These are phyloP conservation scores for Aspergillus taichungensis DNA, from an alignment of 495 filamentous ascomycete species.

Conservation along the genomic window DNA sequence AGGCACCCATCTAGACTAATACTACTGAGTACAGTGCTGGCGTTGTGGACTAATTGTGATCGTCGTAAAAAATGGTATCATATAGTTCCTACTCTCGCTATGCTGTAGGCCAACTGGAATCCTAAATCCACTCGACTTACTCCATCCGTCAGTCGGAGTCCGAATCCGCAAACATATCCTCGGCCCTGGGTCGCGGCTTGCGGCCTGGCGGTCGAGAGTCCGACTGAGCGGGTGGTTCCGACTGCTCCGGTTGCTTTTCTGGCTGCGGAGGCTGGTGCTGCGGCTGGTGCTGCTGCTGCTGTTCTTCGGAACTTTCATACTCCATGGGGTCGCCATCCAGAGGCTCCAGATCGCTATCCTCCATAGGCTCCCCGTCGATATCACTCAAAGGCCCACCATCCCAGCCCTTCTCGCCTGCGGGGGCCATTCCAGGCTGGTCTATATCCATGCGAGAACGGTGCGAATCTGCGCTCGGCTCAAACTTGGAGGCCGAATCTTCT, in stretches of 20 bases:
- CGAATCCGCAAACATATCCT: constrained; percentile 88
- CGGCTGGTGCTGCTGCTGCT: constrained; percentile 13
- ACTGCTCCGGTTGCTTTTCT: constrained; percentile 13
- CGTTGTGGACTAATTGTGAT: too few relatives aligned
- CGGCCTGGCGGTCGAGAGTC: constrained; percentile 22
- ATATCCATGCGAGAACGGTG: constrained; percentile 17
- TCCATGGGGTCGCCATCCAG: constrained; percentile 49
- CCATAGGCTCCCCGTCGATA: constrained; percentile 47
- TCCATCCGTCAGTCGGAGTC: constrained; percentile 31
- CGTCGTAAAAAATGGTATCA: too few relatives aligned
- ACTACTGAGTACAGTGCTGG: too few relatives aligned
- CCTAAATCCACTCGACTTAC: not conserved
- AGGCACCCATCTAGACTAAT: not conserved
- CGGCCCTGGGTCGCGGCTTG: constrained; percentile 67
- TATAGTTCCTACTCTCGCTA: not conserved
- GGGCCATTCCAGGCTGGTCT: constrained; percentile 8
- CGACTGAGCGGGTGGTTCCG: constrained; percentile 14
- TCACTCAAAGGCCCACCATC: constrained; percentile 36
- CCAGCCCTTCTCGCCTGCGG: constrained; percentile 13
- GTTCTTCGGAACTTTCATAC: constrained; percentile 35
- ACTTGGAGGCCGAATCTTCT: constrained; percentile 36
- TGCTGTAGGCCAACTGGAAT: not conserved
- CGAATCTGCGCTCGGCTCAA: constrained; percentile 19
- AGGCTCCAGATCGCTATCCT: constrained; percentile 43
- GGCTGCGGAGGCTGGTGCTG: constrained; percentile 14